Evolutionary conservation across 176 grass and related monocot species (phyloP).

Genomic region (Aechmea fasciata): DNA sequence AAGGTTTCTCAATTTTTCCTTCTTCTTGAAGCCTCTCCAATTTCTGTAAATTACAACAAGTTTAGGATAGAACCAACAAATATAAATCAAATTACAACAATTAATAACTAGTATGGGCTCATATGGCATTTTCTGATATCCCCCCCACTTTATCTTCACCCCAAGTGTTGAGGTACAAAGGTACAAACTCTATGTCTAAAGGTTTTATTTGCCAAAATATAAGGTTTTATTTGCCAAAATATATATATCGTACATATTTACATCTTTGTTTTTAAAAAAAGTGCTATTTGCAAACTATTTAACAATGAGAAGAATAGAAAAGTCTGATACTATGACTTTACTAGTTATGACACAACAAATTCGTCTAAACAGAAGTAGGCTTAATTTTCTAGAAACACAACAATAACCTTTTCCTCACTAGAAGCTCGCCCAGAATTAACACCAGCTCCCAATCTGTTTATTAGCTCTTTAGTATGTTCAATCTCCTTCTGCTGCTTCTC

Average conservation of each 20-base stretch:
- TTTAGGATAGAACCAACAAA: conserved; percentile 17
- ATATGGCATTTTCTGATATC: background rate
- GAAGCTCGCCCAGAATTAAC: conserved; percentile 90
- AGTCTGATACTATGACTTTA: too few relatives aligned
- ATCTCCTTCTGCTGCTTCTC: conserved; percentile 99
- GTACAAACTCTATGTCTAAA: too few relatives aligned
- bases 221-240: too few relatives aligned
- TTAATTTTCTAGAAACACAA: background rate
- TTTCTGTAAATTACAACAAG: conserved; percentile 53
- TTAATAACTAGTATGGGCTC: background rate
- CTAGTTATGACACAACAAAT: too few relatives aligned
- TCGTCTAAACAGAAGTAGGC: too few relatives aligned
- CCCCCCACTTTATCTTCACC: too few relatives aligned
- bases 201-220: too few relatives aligned
- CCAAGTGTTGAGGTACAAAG: too few relatives aligned
- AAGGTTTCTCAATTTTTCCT: conserved; percentile 94
- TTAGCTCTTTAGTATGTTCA: conserved; percentile 83
- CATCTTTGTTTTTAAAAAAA: too few relatives aligned
- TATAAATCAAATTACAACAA: background rate
- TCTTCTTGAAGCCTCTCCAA: conserved; percentile 94
- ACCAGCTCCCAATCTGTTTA: conserved; percentile 85
- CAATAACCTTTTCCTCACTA: conserved; percentile 81
- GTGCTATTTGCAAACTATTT: too few relatives aligned
- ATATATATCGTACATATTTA: too few relatives aligned
- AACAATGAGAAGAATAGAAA: too few relatives aligned